phyloP scores from a whole-genome alignment of 768 basidiomycete species.

The Coprinopsis marcescibilis region DNA sequence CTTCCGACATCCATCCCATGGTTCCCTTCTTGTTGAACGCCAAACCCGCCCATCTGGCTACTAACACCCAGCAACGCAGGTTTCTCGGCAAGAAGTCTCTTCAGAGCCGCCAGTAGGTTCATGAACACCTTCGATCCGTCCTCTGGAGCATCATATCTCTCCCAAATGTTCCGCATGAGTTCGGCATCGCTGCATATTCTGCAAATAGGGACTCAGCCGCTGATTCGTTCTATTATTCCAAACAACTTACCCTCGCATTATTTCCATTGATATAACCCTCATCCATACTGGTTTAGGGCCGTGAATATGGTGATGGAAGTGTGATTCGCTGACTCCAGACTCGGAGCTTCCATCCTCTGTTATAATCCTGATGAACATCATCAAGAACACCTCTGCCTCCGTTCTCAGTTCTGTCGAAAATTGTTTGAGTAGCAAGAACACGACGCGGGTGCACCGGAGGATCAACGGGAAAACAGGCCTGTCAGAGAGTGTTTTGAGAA shows the following conservation, averaged over 20 bases:
- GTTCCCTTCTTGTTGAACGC: constrained; percentile 39
- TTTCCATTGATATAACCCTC: constrained; percentile 87
- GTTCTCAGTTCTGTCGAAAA: constrained; percentile 76
- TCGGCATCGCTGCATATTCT: constrained; percentile 78
- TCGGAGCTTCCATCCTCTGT: constrained; percentile 41
- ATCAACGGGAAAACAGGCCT: constrained; percentile 81
- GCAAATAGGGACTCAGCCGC: neutral
- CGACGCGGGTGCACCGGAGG: constrained; percentile 86
- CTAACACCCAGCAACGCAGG: constrained; percentile 77
- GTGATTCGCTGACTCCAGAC: constrained; percentile 15
- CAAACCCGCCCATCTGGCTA: constrained; percentile 78
- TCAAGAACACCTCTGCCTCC: constrained; percentile 84
- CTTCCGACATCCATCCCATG: constrained; percentile 22
- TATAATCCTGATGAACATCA: constrained; percentile 60
- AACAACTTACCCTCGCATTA: constrained; percentile 68
- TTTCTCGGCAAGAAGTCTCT: constrained; percentile 84
- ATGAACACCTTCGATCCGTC: constrained; percentile 67
- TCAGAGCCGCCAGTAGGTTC: constrained; percentile 75
- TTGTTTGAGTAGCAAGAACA: constrained; percentile 89
- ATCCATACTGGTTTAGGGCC: constrained; percentile 70
- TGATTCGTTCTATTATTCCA: neutral
- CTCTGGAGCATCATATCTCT: constrained; percentile 62
- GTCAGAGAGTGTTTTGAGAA: constrained; percentile 82
- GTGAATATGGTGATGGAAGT: constrained; percentile 25
- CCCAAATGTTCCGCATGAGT: constrained; percentile 74